phyloP scores from a whole-genome alignment of 208 protist species.

The Porcisia hertigi region DNA sequence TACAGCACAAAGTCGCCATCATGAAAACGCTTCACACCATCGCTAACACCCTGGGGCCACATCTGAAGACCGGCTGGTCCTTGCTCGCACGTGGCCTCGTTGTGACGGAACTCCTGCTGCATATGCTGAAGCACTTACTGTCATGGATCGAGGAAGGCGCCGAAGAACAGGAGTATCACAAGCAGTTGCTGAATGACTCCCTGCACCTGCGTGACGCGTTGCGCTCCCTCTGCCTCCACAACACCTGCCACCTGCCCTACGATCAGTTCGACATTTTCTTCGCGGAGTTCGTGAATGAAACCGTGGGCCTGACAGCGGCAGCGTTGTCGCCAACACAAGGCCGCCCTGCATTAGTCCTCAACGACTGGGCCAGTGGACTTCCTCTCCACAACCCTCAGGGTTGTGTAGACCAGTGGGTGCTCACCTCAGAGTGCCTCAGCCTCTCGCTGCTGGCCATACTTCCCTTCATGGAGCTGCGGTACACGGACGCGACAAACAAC shows the following conservation, averaged over 20 bases:
- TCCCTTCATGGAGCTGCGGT: constrained; percentile 25
- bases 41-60: constrained; percentile 46
- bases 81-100: constrained; percentile 49
- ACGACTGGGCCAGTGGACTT: constrained; percentile 3
- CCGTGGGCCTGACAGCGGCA: not conserved
- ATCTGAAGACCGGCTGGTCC: constrained; percentile 48
- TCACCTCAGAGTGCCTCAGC: constrained; percentile 35
- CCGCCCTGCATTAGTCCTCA: not conserved
- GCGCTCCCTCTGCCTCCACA: constrained; percentile 52
- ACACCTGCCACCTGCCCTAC: constrained; percentile 31
- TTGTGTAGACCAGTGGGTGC: constrained; percentile 25
- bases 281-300: constrained; percentile 33
- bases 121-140: constrained; percentile 33
- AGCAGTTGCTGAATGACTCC: constrained; percentile 45
- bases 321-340: not conserved
- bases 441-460: constrained; percentile 29
- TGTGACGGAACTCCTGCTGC: constrained; percentile 43
- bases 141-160: constrained; percentile 40
- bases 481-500: not conserved
- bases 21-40: constrained; percentile 64
- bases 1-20: constrained; percentile 58
- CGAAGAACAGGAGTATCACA: constrained; percentile 32
- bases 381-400: constrained; percentile 28
- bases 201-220: constrained; percentile 65
- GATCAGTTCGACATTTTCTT: constrained; percentile 39